Percentiles rank a stretch among this genome's conserved stretches.
Evolutionary conservation across 140 eudicot genomes (phyloP).

Genomic region (Oenanthe javanica): DNA sequence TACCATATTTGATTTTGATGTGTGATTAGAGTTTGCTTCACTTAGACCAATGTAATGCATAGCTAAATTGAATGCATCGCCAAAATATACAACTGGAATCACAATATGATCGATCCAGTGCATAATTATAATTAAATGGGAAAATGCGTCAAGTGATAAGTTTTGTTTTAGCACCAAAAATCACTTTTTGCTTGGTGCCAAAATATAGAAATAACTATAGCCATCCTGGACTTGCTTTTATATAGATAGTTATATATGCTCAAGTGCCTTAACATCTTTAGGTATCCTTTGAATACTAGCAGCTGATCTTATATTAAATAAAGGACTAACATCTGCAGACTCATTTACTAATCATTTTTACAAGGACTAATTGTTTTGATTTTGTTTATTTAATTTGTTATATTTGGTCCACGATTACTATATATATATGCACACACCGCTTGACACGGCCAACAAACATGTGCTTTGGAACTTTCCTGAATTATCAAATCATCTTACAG

Average conservation of each 20-base stretch:
- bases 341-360: too few species aligned
- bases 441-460: neutral
- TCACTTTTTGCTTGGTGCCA: neutral
- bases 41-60: neutral
- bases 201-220: neutral
- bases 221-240: neutral
- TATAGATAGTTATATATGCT: neutral
- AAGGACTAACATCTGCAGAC: too few species aligned
- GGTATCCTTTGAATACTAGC: neutral
- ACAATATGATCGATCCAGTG: too few species aligned
- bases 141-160: neutral
- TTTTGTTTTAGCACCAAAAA: too few species aligned
- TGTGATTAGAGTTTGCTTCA: neutral
- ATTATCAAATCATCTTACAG: constrained; percentile 17
- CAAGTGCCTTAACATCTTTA: neutral
- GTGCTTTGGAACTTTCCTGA: neutral
- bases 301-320: too few species aligned
- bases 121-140: neutral
- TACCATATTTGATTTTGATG: too few species aligned
- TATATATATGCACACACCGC: neutral
- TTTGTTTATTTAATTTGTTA: neutral
- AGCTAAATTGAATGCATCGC: neutral
- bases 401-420: neutral
- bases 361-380: neutral
- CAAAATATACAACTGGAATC: too few species aligned